Conservation (phyloP, 2,329 filamentous ascomycete species). For the Trichoderma sp. region DNA sequence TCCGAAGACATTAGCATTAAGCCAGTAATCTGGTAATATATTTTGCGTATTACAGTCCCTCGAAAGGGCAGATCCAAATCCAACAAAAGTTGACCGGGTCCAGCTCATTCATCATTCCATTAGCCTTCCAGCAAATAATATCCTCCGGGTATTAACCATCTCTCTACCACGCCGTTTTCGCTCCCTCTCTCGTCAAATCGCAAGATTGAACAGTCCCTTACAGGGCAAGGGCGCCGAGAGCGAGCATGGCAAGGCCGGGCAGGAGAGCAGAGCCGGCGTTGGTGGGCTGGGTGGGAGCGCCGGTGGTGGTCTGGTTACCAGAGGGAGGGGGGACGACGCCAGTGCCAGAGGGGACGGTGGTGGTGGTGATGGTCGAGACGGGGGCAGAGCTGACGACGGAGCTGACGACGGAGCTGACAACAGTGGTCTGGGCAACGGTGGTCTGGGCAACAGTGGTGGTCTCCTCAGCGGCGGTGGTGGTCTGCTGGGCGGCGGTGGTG, state of each 20-base stretch:
- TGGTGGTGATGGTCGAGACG: conserved; percentile 3
- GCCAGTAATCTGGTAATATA: conserved; percentile 32
- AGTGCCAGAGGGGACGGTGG: conserved; percentile 15
- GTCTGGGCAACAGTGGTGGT: neutral
- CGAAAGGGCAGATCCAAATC: conserved; percentile 25
- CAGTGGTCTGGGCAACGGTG: conserved; percentile 13
- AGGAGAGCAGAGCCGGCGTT: conserved; percentile 39
- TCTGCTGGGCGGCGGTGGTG: conserved; percentile 29
- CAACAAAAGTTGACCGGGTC: conserved; percentile 24
- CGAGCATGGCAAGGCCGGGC: conserved; percentile 40
- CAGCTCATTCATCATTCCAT: conserved; percentile 25
- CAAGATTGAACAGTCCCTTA: conserved; percentile 34
- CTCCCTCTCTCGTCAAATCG: too few species aligned
- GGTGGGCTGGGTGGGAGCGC: conserved; percentile 30
- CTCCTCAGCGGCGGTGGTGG: neutral
- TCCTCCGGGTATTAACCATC: neutral
- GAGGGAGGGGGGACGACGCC: conserved; percentile 20
- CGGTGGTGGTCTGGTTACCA: conserved; percentile 26
- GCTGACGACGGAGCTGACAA: neutral
- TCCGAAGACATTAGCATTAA: conserved; percentile 32
- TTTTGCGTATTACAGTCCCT: conserved; percentile 31
- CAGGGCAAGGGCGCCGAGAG: conserved; percentile 42
- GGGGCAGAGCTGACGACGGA: conserved; percentile 8
- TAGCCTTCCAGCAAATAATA: neutral
- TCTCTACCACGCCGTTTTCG: neutral